These are phyloP conservation scores for Talaromyces sp. DNA, from an alignment of 2,329 filamentous ascomycete species.

Conservation along the genomic window DNA sequence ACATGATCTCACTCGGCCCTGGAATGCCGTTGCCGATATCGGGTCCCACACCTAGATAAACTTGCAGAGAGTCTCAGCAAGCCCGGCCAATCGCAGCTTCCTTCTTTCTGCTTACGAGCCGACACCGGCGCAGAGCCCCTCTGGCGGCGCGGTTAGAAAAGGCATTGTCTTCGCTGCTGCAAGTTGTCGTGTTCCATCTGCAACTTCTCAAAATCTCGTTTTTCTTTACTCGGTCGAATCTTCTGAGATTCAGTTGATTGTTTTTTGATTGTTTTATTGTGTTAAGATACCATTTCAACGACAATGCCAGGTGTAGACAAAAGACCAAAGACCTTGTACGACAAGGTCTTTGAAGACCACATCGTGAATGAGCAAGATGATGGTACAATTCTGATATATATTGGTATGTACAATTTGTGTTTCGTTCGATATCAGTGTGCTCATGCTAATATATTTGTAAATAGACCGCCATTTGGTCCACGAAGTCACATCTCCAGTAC, in stretches of 20 bases:
- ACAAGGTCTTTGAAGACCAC: slow-evolving; percentile 94
- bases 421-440: neutral
- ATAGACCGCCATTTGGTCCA: slow-evolving; percentile 91
- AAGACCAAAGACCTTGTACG: slow-evolving; percentile 81
- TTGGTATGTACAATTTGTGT: slow-evolving; percentile 55
- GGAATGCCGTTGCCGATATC: slow-evolving; percentile 4
- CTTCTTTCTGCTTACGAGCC: slow-evolving; percentile 7
- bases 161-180: slow-evolving; percentile 8
- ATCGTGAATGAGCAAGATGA: slow-evolving; percentile 94
- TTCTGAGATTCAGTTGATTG: neutral
- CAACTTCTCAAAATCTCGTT: neutral
- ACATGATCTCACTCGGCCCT: neutral
- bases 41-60: neutral
- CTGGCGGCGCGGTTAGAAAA: slow-evolving; percentile 10
- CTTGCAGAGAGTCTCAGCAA: neutral
- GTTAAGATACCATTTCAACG: slow-evolving; percentile 20
- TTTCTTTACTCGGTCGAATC: neutral
- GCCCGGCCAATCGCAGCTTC: slow-evolving; percentile 4
- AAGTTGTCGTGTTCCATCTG: neutral
- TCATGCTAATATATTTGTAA: slow-evolving; percentile 21
- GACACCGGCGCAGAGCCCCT: slow-evolving; percentile 15
- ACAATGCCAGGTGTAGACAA: slow-evolving; percentile 67
- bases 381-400: slow-evolving; percentile 88
- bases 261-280: slow-evolving; percentile 1
- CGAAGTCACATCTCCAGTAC: slow-evolving; percentile 90